Base-by-base conservation (phyloP, 257 asterid genomes). In the Scutellaria galericulata region DNA sequence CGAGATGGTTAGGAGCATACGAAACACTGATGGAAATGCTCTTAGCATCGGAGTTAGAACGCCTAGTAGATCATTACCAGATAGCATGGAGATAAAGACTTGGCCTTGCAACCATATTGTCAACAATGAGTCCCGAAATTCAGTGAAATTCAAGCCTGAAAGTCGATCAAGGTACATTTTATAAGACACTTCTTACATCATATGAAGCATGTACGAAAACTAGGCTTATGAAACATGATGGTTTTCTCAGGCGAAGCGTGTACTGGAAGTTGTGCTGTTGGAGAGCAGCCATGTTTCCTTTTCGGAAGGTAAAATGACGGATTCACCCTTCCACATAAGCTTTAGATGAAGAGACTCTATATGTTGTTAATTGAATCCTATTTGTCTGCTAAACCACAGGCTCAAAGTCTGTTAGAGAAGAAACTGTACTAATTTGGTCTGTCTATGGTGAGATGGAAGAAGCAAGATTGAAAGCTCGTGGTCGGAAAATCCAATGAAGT, bases 1-100 rank as follows among this genome's bases (percentile, higher is more conserved):
- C 40, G 86, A 80, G 68, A 31, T 5, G 18, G 64, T 68, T 18
- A 52, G 48, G 18, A 61, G 70, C 71, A 61, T 69, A 24, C 56
- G 75, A 11, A 69, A 62, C 46, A 22, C 50, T 24, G 80, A 75
- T 75, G 79, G 79, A 48, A 75, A 75, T 75, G 70, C 79, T 9
- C 63, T 75, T 6, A 75, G 74, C 79, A 10, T 67, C 4, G 57
- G 69, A 12, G 42, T 40, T 48, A 75, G 20, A 48, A 61, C 80
- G 31, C 76, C 80, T 52, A 18, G 13, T 31, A 51, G 52, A 41
- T 68, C 69, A 13, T 39, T 37, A 39, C 42, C 56, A 15, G 73
- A 39, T 35, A 56, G 68, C 68, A 57, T 64, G 58, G 77, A 54
- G 7, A 45, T 72, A 64, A 54, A 64, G 66, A 31, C 5, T 15